phyloP scores from a whole-genome alignment of 768 basidiomycete genomes.

The Mycena rosella region DNA sequence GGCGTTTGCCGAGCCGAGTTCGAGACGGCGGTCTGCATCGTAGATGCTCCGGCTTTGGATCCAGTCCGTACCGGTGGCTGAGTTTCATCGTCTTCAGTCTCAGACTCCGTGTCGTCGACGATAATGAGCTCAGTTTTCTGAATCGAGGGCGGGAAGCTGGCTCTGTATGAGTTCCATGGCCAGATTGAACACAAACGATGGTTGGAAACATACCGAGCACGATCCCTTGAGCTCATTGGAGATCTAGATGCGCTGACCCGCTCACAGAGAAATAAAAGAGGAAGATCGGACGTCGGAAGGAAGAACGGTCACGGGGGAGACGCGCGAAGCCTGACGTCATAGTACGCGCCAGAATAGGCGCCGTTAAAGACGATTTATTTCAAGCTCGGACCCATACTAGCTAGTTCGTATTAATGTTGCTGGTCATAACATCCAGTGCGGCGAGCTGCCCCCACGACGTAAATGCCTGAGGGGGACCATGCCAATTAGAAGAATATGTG shows the following conservation, averaged over 20 bases:
- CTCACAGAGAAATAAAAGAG: too few species aligned
- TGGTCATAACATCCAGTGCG: slow-evolving; percentile 57
- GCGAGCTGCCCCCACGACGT: slow-evolving; percentile 66
- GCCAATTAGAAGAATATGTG: slow-evolving; percentile 61
- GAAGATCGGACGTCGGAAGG: too few species aligned
- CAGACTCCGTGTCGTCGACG: slow-evolving; percentile 22
- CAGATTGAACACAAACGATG: background rate
- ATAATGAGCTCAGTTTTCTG: slow-evolving; percentile 4
- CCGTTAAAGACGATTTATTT: too few species aligned
- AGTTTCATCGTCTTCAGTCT: slow-evolving; percentile 14
- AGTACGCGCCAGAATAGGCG: too few species aligned
- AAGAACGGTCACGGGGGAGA: too few species aligned
- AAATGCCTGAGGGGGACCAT: slow-evolving; percentile 58
- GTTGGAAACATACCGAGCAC: too few species aligned
- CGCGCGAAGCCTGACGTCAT: too few species aligned
- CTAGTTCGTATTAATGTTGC: slow-evolving; percentile 53
- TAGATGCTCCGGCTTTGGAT: background rate
- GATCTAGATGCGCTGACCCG: too few species aligned
- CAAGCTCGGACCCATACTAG: too few species aligned
- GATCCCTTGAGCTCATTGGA: too few species aligned
- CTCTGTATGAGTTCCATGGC: background rate
- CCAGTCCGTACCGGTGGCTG: background rate
- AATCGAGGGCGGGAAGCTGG: background rate
- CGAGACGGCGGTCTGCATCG: background rate
- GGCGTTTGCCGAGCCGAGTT: background rate